Conservation (phyloP, 768 basidiomycete genomes). For the Tylopilus sp. region DNA sequence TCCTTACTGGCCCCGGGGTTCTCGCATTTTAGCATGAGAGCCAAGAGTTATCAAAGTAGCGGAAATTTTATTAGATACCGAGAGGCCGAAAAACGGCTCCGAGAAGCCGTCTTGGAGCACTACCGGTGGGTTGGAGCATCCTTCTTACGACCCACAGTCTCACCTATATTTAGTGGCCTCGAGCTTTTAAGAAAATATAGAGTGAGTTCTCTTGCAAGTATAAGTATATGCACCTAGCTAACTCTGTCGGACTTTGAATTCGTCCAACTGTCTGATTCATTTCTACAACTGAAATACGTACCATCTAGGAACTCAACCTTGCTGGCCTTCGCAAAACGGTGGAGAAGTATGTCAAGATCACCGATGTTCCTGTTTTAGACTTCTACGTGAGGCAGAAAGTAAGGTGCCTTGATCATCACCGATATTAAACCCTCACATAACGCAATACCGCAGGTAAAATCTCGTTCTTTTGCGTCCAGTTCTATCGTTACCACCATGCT, state of each 20-base stretch:
- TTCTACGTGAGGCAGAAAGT: slow-evolving; percentile 83
- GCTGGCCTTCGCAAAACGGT: slow-evolving; percentile 86
- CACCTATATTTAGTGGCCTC: slow-evolving; percentile 49
- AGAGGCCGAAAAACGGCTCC: slow-evolving; percentile 77
- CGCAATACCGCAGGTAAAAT: slow-evolving; percentile 50
- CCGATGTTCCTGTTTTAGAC: slow-evolving; percentile 67
- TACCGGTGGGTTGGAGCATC: slow-evolving; percentile 52
- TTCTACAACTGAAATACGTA: no score
- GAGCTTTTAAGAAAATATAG: slow-evolving; percentile 88
- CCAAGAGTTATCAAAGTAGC: neutral
- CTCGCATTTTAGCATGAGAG: neutral
- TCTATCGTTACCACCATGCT: slow-evolving; percentile 62
- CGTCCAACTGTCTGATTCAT: no score
- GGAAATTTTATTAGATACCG: slow-evolving; percentile 73
- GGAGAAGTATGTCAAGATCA: slow-evolving; percentile 82
- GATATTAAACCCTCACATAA: neutral
- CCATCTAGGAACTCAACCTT: slow-evolving; percentile 79
- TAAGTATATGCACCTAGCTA: neutral
- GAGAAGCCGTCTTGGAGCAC: slow-evolving; percentile 78
- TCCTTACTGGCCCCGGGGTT: neutral
- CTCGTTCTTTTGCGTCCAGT: slow-evolving; percentile 64
- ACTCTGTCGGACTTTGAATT: neutral
- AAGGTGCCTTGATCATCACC: neutral
- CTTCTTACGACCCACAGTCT: slow-evolving; percentile 6
- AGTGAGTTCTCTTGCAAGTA: slow-evolving; percentile 34